Evolutionary conservation across 768 basidiomycete genomes (phyloP), one percentile per base, ranked within the genome.

Genomic region (Calocybe cyanea): DNA sequence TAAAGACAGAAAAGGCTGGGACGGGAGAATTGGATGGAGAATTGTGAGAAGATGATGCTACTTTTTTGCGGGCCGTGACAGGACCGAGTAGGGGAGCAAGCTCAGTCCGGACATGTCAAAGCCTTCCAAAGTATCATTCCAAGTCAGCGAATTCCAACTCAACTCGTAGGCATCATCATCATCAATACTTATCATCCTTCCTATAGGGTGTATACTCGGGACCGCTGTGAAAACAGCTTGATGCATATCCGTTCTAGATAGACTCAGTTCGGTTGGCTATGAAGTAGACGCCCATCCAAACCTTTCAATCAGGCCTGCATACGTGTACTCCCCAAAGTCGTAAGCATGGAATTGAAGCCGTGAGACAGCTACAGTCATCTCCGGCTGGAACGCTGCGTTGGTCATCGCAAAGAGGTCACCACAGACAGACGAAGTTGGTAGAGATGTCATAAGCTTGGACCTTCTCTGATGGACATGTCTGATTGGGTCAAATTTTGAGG

Each of bases 51-150:
- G 37, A 28, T 45, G 19, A 38, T 17, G 43, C 34, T 25, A 15
- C 43, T 35, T 25, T 36, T 43, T 28, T 11, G 37, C 43, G 43
- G 43, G 21, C 35, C 43, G 34, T 44, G 43, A 38, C 44, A 45
- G 38, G 10, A 38, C 44, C 38, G 44, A 44, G 34, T 45, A n/a
- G 21, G 17, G 33, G 24, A 28, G 40, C 13, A n/a, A 38, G 25
- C n/a, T 28, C 25, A 25, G 40, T 28, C 28, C 40, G 40, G 24
- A 24, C 24, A 25, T 41, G 19, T 38, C 37, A 38, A 36, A 8
- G n/a, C n/a, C n/a, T n/a, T n/a, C n/a, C 25, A 6, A 11, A 11
- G 25, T 6, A 28, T 5, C 5, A 28, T 5, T 11, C 25, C 25
- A 5, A 28, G 25, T 11, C 25, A 5, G 11, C 25, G 25, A 28